phyloP scores from a whole-genome alignment of 1,284 basidiomycete species.

The Bondarzewia mesenterica region DNA sequence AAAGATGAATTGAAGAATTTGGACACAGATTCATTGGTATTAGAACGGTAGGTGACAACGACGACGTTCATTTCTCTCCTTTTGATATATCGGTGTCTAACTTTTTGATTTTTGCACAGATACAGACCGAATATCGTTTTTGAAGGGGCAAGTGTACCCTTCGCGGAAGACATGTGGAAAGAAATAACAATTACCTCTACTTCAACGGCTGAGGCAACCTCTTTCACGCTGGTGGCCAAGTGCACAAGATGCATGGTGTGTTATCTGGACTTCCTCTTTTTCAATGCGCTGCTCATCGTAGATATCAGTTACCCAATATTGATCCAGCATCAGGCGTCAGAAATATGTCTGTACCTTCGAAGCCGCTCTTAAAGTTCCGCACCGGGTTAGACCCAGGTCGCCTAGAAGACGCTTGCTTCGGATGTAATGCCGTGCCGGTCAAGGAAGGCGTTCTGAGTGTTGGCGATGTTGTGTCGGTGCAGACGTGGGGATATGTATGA shows the following conservation, averaged over 20 bases:
- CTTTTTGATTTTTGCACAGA: not conserved
- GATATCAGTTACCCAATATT: slow-evolving; percentile 60
- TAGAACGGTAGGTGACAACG: slow-evolving; percentile 44
- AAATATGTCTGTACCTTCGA: slow-evolving; percentile 69
- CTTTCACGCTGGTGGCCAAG: slow-evolving; percentile 52
- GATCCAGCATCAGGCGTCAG: slow-evolving; percentile 52
- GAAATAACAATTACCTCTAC: slow-evolving; percentile 38
- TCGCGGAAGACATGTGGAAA: slow-evolving; percentile 48
- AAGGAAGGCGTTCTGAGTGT: slow-evolving; percentile 44
- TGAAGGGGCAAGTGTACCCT: slow-evolving; percentile 41
- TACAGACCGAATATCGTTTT: slow-evolving; percentile 58
- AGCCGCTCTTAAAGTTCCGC: slow-evolving; percentile 63
- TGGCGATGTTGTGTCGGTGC: slow-evolving; percentile 48
- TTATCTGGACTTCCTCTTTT: slow-evolving; percentile 12
- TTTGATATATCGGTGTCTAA: not conserved
- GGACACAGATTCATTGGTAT: slow-evolving; percentile 40
- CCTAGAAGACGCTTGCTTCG: slow-evolving; percentile 50
- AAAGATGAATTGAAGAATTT: slow-evolving; percentile 48
- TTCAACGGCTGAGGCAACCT: slow-evolving; percentile 20
- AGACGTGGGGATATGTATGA: slow-evolving; percentile 23
- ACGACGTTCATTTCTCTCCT: not conserved
- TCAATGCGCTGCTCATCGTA: not conserved
- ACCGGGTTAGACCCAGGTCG: slow-evolving; percentile 40
- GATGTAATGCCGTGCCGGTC: slow-evolving; percentile 47
- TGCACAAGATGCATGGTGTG: slow-evolving; percentile 67